phyloP scores from a whole-genome alignment of 208 protist genomes.

The Leishmania braziliensis region DNA sequence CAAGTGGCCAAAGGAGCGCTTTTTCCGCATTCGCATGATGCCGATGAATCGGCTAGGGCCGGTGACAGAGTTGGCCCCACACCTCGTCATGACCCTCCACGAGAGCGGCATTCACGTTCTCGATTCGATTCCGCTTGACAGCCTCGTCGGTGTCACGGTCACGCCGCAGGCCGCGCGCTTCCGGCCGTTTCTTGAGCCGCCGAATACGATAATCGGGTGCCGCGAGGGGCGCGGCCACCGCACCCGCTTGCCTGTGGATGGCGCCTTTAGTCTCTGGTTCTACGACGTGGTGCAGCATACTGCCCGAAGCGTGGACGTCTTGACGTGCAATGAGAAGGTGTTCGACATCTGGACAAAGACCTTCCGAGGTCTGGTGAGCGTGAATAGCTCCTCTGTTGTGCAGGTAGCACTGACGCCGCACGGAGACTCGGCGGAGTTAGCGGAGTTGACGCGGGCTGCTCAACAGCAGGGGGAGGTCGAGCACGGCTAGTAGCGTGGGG shows the following conservation, averaged over 20 bases:
- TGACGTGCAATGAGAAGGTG: conserved; percentile 74
- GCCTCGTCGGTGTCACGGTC: conserved; percentile 72
- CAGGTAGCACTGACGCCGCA: conserved; percentile 50
- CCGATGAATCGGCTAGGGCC: conserved; percentile 38
- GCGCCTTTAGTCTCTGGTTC: conserved; percentile 80
- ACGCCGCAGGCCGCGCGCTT: conserved; percentile 49
- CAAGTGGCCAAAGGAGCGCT: conserved; percentile 73
- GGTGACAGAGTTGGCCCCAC: conserved; percentile 39
- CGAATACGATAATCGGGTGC: conserved; percentile 58
- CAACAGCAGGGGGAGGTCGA: conserved; percentile 40
- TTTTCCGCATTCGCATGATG: conserved; percentile 74
- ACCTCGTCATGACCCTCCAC: conserved; percentile 64
- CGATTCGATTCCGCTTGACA: conserved; percentile 54
- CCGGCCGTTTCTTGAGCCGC: conserved; percentile 47
- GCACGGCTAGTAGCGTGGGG: conserved; percentile 3
- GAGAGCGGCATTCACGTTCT: conserved; percentile 51
- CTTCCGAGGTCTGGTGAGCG: conserved; percentile 71
- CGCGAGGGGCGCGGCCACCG: conserved; percentile 63
- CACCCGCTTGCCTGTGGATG: conserved; percentile 50
- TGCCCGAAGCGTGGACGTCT: conserved; percentile 53
- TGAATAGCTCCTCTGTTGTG: conserved; percentile 82
- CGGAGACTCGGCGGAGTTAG: conserved; percentile 24
- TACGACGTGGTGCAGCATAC: conserved; percentile 36
- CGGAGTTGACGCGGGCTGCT: conserved; percentile 35
- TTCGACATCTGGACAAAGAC: conserved; percentile 80